Evolutionary conservation across 164 flowering plant species (phyloP).

Genomic region (Vitis cinerea): DNA sequence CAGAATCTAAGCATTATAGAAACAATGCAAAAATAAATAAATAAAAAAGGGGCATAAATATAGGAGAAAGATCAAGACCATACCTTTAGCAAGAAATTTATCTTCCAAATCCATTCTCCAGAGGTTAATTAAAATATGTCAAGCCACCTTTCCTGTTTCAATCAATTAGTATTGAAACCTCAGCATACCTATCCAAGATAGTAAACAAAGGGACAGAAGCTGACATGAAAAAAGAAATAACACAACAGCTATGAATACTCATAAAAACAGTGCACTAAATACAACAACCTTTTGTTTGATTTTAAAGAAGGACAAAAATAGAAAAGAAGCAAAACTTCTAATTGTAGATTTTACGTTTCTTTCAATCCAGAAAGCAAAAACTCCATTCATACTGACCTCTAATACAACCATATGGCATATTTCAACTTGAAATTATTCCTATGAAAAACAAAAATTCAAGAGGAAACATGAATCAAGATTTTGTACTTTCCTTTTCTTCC

Average conservation of each 20-base stretch:
- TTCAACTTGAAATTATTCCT: too few species aligned
- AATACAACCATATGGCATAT: too few species aligned
- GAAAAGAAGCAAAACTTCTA: background rate
- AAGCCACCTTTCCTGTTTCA: slow-evolving; percentile 22
- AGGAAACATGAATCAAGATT: too few species aligned
- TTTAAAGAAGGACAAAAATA: background rate
- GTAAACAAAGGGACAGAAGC: background rate
- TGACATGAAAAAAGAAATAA: background rate
- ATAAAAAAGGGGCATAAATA: background rate
- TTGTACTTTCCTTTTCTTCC: background rate
- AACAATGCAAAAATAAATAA: background rate
- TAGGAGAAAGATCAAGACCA: background rate
- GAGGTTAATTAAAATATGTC: background rate
- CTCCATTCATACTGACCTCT: too few species aligned
- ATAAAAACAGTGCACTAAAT: background rate
- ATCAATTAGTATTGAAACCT: background rate
- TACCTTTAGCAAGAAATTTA: slow-evolving; percentile 46
- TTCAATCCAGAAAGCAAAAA: too few species aligned
- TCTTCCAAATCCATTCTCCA: slow-evolving; percentile 45
- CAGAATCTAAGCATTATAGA: too few species aligned
- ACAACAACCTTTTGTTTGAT: background rate
- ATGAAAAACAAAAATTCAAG: too few species aligned
- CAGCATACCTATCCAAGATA: background rate
- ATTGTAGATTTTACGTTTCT: too few species aligned
- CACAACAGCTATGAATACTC: background rate